A percentile compares a stretch with the other conserved stretches of the same genome.
Conservation (phyloP, 352 stramenopile genomes). For the Phytophthora niederhauseri region DNA sequence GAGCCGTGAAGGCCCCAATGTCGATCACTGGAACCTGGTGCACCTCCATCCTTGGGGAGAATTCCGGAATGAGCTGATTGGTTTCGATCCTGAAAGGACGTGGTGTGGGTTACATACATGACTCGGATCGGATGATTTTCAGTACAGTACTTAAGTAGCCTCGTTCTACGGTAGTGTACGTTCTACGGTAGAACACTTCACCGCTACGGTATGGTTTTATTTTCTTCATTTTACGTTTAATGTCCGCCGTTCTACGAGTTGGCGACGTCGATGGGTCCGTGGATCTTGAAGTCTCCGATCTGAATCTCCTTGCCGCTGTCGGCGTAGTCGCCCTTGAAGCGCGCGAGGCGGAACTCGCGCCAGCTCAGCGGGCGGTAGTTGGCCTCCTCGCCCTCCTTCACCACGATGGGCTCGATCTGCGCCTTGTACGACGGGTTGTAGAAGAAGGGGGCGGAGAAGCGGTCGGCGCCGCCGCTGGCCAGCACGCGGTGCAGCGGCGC, state of each 20-base stretch:
- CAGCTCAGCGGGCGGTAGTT: constrained; percentile 84
- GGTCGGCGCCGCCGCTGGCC: constrained; percentile 38
- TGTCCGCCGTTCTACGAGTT: background rate
- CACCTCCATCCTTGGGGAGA: background rate
- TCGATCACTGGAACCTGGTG: background rate
- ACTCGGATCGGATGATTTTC: too few relatives aligned
- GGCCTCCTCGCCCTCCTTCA: constrained; percentile 32
- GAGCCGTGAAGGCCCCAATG: background rate
- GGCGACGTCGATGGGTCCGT: constrained; percentile 10
- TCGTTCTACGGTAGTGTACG: too few relatives aligned
- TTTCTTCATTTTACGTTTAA: background rate
- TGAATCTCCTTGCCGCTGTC: constrained; percentile 88
- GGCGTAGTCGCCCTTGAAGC: constrained; percentile 92
- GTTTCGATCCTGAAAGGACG: background rate
- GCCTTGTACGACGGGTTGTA: constrained; percentile 77
- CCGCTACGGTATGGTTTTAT: background rate
- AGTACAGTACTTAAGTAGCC: too few relatives aligned
- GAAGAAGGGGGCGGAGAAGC: constrained; percentile 67
- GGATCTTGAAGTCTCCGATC: constrained; percentile 30
- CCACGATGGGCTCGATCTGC: constrained; percentile 64
- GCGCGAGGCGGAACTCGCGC: constrained; percentile 87
- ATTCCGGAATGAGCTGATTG: background rate
- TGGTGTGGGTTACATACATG: background rate
- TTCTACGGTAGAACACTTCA: background rate
- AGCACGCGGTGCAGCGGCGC: constrained; percentile 58